Conservation (phyloP, 495 filamentous ascomycete genomes). For the Letharia lupina region DNA sequence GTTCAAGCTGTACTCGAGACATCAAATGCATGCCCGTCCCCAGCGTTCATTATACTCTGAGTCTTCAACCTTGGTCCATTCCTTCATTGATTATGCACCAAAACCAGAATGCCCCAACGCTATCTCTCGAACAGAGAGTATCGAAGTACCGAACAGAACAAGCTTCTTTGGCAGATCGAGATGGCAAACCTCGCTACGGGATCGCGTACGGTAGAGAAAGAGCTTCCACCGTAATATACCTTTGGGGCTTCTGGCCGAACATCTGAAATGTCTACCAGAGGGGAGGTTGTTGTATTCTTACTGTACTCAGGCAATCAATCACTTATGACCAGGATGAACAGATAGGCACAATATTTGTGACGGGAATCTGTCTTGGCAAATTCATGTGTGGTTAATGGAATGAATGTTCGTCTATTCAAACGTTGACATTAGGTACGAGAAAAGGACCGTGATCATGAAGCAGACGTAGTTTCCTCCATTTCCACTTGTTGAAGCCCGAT, state of each 20-base stretch:
- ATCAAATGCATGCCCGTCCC: not conserved
- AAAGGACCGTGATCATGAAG: not conserved
- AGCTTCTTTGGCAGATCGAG: not conserved
- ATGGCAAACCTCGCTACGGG: not conserved
- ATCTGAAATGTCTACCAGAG: not conserved
- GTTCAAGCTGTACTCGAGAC: not conserved
- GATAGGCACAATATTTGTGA: too few relatives aligned
- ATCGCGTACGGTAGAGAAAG: not conserved
- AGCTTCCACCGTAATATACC: too few relatives aligned
- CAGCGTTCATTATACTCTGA: not conserved
- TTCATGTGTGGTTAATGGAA: not conserved
- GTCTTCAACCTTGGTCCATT: not conserved
- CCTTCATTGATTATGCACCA: too few relatives aligned
- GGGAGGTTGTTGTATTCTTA: too few relatives aligned
- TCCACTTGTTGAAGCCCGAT: not conserved
- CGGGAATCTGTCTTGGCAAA: too few relatives aligned
- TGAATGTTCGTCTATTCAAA: not conserved
- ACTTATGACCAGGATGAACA: too few relatives aligned
- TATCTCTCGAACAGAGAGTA: not conserved
- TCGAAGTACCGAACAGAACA: not conserved
- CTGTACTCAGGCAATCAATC: too few relatives aligned
- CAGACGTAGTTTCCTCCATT: not conserved
- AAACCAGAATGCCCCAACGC: not conserved
- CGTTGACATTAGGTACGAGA: not conserved
- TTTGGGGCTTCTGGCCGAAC: not conserved